These are phyloP conservation scores for Mucor indicus DNA, from an alignment of 371 early-diverging fungal species.

Conservation along the genomic window DNA sequence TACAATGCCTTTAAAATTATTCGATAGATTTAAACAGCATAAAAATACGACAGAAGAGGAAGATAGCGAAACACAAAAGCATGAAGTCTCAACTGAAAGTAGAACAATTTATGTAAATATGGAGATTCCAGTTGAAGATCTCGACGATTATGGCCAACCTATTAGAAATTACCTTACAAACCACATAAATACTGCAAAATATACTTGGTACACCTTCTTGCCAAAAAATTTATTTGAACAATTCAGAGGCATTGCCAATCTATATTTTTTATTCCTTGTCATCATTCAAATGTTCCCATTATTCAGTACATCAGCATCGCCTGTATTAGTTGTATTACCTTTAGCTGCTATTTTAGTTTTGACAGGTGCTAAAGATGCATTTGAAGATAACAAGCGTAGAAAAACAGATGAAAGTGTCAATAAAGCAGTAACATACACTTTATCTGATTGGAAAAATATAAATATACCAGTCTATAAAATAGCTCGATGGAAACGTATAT, in stretches of 20 bases:
- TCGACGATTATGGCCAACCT: conserved; percentile 45
- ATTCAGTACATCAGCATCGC: conserved; percentile 65
- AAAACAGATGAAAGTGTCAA: conserved; percentile 79
- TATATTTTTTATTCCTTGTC: conserved; percentile 89
- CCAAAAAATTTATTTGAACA: conserved; percentile 94
- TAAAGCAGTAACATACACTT: conserved; percentile 50
- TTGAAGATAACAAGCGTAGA: conserved; percentile 93
- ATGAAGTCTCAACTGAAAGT: conserved; percentile 38
- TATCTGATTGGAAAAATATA: conserved; percentile 57
- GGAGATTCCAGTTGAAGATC: conserved; percentile 33
- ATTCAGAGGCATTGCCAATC: conserved; percentile 88
- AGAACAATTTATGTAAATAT: conserved; percentile 49
- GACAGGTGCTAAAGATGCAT: conserved; percentile 92
- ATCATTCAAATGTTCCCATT: conserved; percentile 82
- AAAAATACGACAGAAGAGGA: no score
- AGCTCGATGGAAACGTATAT: conserved; percentile 25
- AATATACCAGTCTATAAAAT: conserved; percentile 48
- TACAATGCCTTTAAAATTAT: no score
- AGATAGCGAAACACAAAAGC: no score
- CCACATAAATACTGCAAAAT: conserved; percentile 81
- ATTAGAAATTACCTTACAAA: conserved; percentile 47
- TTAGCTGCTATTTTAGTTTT: conserved; percentile 77
- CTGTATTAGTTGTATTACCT: conserved; percentile 82
- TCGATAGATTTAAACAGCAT: no score
- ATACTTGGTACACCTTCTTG: conserved; percentile 83